phyloP scores from a whole-genome alignment of 2,329 filamentous ascomycete species.

The Geosmithia morbida region DNA sequence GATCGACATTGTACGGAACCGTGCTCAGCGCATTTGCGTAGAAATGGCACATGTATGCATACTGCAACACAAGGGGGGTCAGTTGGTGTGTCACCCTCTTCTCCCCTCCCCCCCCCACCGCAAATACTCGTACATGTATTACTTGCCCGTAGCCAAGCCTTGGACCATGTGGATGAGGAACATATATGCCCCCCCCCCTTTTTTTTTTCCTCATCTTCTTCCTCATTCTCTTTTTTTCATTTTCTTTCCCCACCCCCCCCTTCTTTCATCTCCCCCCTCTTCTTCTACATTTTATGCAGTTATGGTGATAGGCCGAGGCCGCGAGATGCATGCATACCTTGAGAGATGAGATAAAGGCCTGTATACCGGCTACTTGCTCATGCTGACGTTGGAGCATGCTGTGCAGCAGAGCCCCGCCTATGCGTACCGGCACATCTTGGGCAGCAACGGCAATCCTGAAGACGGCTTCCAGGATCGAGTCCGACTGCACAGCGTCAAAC shows the following conservation, averaged over 20 bases:
- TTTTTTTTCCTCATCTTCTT: neutral
- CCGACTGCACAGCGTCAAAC: slow-evolving; percentile 64
- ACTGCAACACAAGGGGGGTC: slow-evolving; percentile 31
- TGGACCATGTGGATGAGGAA: neutral
- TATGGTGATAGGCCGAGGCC: too few species aligned
- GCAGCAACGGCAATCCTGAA: slow-evolving; percentile 52
- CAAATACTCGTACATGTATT: too few species aligned
- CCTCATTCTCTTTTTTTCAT: too few species aligned
- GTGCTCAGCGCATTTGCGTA: slow-evolving; percentile 64
- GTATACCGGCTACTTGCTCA: slow-evolving; percentile 64
- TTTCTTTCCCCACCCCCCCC: too few species aligned
- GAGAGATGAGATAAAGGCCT: slow-evolving; percentile 54
- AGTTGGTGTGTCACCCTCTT: too few species aligned
- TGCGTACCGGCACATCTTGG: slow-evolving; percentile 36
- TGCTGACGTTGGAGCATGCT: slow-evolving; percentile 57
- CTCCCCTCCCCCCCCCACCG: too few species aligned
- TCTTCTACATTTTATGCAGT: too few species aligned
- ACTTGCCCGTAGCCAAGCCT: too few species aligned
- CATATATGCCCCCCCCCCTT: neutral
- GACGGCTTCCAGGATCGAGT: slow-evolving; percentile 56
- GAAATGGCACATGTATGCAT: slow-evolving; percentile 77
- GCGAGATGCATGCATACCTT: too few species aligned
- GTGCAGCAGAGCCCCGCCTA: slow-evolving; percentile 50
- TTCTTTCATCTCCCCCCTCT: too few species aligned
- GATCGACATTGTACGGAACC: slow-evolving; percentile 25